These are phyloP conservation scores for Podospora tetraspora DNA, from an alignment of 495 filamentous ascomycete species.

Conservation along the genomic window DNA sequence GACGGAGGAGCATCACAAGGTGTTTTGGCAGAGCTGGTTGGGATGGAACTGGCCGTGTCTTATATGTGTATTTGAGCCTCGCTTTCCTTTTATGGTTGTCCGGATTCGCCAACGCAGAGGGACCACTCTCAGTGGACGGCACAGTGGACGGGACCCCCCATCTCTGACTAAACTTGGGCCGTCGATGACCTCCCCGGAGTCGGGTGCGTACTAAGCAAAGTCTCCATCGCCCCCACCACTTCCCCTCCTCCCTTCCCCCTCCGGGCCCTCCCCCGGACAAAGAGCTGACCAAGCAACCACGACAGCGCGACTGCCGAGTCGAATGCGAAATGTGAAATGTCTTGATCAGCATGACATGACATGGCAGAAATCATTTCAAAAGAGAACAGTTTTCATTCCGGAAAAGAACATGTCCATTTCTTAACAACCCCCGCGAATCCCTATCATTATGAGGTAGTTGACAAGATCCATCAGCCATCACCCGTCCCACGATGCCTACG, in stretches of 20 bases:
- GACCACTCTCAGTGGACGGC: too few species aligned
- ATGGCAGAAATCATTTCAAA: not conserved
- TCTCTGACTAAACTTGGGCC: not conserved
- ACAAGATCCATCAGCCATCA: too few species aligned
- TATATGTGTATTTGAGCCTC: not conserved
- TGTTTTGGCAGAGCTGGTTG: not conserved
- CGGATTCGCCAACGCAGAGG: not conserved
- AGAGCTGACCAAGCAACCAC: constrained; percentile 4
- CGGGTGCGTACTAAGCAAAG: not conserved
- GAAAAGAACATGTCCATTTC: not conserved
- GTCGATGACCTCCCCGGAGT: not conserved
- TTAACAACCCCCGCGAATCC: not conserved
- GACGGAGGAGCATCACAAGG: not conserved
- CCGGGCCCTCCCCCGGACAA: constrained; percentile 1
- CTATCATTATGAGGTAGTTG: not conserved
- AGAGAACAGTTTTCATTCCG: too few species aligned
- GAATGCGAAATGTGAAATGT: not conserved
- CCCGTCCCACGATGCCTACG: too few species aligned
- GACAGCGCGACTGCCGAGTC: not conserved
- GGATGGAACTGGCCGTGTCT: not conserved
- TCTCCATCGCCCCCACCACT: constrained; percentile 1
- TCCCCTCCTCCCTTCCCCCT: not conserved
- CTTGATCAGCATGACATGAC: constrained; percentile 7
- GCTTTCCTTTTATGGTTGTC: not conserved
- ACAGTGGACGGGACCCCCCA: not conserved